phyloP scores from a whole-genome alignment of 441 rosid species.

The Hura crepitans region DNA sequence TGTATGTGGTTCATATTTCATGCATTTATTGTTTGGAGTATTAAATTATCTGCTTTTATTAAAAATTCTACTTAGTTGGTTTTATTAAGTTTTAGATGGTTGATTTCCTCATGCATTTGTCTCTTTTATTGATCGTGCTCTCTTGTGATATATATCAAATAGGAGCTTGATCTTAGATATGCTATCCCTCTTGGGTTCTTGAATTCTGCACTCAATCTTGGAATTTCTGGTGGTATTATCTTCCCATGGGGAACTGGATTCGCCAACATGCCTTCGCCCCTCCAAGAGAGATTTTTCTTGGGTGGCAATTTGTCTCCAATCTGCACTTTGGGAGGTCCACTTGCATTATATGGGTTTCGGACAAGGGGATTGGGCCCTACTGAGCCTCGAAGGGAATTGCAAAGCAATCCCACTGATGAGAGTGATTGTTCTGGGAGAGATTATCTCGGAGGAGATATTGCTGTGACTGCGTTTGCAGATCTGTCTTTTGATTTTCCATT shows the following conservation, averaged over 20 bases:
- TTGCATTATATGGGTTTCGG: conserved; percentile 71
- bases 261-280: conserved; percentile 43
- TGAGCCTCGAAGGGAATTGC: conserved; percentile 59
- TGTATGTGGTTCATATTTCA: neutral
- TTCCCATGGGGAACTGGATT: conserved; percentile 77
- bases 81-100: neutral
- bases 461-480: conserved; percentile 80
- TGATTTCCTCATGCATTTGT: neutral
- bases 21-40: neutral
- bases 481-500: conserved; percentile 82
- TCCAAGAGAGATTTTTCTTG: no score
- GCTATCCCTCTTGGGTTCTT: conserved; percentile 76
- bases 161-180: conserved; percentile 82
- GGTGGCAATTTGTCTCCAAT: conserved; percentile 89
- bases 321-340: conserved; percentile 73
- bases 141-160: conserved; percentile 23
- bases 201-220: conserved; percentile 66
- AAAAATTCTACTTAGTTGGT: neutral
- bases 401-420: conserved; percentile 30
- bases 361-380: conserved; percentile 68
- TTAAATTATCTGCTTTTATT: neutral
- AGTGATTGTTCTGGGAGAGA: conserved; percentile 47
- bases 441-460: conserved; percentile 86
- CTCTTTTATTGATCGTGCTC: neutral
- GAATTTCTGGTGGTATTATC: conserved; percentile 63